Percentiles rank a stretch among this genome's conserved stretches.
Conservation (phyloP, 2,329 filamentous ascomycete genomes). For the Cordyceps cicadae region DNA sequence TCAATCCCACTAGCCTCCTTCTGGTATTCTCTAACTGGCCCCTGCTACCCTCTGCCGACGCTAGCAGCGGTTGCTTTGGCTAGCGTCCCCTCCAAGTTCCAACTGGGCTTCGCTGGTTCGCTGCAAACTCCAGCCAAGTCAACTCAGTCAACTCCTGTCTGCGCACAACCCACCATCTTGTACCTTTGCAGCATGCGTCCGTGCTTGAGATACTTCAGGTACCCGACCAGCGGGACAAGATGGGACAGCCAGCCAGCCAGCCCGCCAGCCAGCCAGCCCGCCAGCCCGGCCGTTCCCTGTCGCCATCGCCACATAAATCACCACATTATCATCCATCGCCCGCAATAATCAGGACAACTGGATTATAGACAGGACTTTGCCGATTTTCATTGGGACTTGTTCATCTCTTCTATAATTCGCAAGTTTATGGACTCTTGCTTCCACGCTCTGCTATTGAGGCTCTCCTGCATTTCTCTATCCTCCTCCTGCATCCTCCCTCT, state of each 20-base stretch:
- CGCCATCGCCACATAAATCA: neutral
- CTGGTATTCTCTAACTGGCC: neutral
- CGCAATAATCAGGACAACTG: neutral
- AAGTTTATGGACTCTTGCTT: no score
- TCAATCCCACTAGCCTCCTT: neutral
- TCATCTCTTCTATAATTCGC: neutral
- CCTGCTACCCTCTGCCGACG: conserved; percentile 1
- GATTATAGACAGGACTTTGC: neutral
- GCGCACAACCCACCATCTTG: neutral
- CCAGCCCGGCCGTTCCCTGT: neutral
- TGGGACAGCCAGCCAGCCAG: neutral
- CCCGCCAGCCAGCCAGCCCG: no score
- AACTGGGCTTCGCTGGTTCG: neutral
- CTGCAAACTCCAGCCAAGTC: neutral
- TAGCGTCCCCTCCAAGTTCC: no score
- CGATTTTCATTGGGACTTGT: neutral
- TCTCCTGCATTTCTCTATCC: no score
- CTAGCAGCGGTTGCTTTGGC: neutral
- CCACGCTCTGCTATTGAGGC: neutral
- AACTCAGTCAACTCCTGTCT: neutral
- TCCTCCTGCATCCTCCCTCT: no score
- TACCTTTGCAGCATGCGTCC: neutral
- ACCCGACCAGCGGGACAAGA: neutral
- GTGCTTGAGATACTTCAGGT: neutral
- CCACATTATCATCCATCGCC: neutral